Conservation (phyloP, 176 grass and related monocot genomes). For the Carex pumila region DNA sequence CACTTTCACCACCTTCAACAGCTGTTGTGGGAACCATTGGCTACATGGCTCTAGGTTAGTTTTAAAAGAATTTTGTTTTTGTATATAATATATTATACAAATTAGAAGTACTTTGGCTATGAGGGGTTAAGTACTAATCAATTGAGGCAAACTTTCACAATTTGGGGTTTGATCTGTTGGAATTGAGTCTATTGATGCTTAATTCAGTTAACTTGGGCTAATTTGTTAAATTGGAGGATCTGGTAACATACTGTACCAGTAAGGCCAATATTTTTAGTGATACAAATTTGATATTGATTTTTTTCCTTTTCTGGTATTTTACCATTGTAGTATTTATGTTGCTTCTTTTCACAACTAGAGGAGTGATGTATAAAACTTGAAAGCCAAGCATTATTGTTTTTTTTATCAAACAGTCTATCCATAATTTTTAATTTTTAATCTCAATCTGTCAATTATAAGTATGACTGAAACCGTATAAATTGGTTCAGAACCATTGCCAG, state of each 20-base stretch:
- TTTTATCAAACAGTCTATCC: too few species aligned
- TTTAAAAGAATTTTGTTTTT: neutral
- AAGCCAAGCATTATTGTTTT: too few species aligned
- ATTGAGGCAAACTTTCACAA: neutral
- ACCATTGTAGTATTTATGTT: neutral
- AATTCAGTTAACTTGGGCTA: neutral
- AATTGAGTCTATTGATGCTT: neutral
- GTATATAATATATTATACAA: neutral
- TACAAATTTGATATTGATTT: neutral
- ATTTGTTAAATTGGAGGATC: neutral
- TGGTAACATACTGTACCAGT: neutral
- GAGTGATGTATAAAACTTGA: too few species aligned
- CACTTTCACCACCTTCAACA: conserved; percentile 33
- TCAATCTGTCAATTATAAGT: too few species aligned
- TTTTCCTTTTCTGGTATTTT: neutral
- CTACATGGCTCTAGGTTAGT: conserved; percentile 77
- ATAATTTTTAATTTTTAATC: too few species aligned
- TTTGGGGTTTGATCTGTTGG: neutral
- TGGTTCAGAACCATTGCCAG: neutral
- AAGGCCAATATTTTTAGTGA: neutral
- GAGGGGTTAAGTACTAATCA: neutral
- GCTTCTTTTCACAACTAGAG: too few species aligned
- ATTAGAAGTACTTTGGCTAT: neutral
- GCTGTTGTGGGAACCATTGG: conserved; percentile 61
- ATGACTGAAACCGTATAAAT: neutral